These are phyloP conservation scores for Cavenderia fasciculata DNA, from an alignment of 78 protist species.

Conservation along the genomic window DNA sequence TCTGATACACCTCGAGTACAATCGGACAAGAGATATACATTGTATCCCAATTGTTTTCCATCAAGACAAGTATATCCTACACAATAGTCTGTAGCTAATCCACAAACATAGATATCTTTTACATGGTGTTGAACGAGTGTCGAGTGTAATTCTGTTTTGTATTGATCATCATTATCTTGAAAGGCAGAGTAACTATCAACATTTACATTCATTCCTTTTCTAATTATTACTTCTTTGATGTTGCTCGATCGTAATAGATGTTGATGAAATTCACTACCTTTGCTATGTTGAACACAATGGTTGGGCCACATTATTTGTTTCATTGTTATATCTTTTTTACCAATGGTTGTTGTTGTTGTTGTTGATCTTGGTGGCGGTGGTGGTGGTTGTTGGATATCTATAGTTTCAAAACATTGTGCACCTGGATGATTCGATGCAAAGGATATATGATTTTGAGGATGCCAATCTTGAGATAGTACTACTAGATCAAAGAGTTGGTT, in stretches of 20 bases:
- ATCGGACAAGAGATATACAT: constrained; percentile 68
- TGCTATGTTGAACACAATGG: constrained; percentile 83
- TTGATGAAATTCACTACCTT: constrained; percentile 75
- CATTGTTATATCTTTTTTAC: background rate
- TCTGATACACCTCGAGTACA: constrained; percentile 36
- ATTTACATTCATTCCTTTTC: constrained; percentile 62
- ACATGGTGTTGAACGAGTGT: constrained; percentile 44
- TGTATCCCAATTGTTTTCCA: constrained; percentile 38
- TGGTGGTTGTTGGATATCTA: background rate
- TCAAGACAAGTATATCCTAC: constrained; percentile 68
- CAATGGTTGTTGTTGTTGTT: too few relatives aligned
- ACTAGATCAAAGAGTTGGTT: constrained; percentile 44
- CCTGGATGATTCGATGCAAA: constrained; percentile 75
- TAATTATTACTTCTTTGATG: constrained; percentile 23
- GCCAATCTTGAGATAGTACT: constrained; percentile 81
- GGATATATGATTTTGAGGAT: constrained; percentile 83
- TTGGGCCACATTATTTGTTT: constrained; percentile 86
- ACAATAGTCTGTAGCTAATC: constrained; percentile 85
- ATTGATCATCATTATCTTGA: constrained; percentile 34
- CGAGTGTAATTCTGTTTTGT: constrained; percentile 49
- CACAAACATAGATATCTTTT: constrained; percentile 55
- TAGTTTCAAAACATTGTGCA: constrained; percentile 9
- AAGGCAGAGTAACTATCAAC: constrained; percentile 87
- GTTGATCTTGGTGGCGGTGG: background rate
- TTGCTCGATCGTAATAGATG: background rate